Percentiles rank a stretch among this genome's conserved stretches.
phyloP scores from a whole-genome alignment of 2,329 filamentous ascomycete genomes.

The Colletotrichum sp. region DNA sequence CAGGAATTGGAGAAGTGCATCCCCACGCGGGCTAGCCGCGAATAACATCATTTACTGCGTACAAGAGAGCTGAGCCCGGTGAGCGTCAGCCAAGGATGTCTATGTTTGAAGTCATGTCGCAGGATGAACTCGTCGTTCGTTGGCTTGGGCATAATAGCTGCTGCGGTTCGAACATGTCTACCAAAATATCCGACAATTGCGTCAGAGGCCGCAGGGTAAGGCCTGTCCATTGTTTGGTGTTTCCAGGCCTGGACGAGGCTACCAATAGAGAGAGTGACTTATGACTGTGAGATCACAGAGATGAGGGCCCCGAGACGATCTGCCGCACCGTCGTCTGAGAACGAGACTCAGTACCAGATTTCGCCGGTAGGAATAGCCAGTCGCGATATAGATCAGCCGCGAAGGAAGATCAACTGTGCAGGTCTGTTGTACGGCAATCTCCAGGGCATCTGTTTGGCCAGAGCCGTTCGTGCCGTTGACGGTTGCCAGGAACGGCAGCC shows the following conservation, averaged over 20 bases:
- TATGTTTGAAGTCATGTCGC: slow-evolving; percentile 18
- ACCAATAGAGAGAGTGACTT: background rate
- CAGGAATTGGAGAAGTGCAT: background rate
- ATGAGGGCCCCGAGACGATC: background rate
- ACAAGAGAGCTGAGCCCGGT: background rate
- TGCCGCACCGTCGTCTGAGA: background rate
- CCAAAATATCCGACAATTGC: background rate
- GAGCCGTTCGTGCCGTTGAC: slow-evolving; percentile 6
- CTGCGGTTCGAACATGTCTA: background rate
- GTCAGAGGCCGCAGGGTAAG: background rate
- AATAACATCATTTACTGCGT: background rate
- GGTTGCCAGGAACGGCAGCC: slow-evolving; percentile 13
- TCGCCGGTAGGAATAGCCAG: background rate
- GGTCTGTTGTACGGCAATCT: background rate
- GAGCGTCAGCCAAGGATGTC: slow-evolving; percentile 13
- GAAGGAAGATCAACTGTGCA: background rate
- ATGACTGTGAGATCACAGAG: background rate
- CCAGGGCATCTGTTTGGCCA: background rate
- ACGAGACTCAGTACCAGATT: background rate
- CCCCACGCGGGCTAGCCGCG: background rate
- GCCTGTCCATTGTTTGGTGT: background rate
- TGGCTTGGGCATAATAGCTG: background rate
- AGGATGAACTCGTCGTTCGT: slow-evolving; percentile 11
- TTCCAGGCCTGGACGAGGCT: background rate
- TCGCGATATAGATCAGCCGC: background rate